Conservation (phyloP, 345 rosid genomes). For the Bretschneidera sinensis region DNA sequence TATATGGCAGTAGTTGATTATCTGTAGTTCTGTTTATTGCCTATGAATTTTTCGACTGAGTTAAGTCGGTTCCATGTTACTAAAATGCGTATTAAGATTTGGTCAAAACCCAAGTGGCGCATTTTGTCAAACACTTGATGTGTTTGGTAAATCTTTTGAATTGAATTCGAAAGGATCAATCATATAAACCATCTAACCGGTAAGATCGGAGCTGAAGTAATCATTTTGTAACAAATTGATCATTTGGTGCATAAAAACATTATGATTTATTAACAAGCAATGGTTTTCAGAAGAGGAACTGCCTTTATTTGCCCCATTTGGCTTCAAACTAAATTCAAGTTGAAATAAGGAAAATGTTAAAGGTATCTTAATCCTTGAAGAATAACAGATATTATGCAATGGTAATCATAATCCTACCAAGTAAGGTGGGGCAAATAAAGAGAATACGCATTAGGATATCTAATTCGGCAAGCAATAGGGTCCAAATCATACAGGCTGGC, state of each 20-base stretch:
- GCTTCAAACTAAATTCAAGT: no score
- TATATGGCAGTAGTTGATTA: no score
- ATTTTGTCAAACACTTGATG: neutral
- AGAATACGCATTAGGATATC: neutral
- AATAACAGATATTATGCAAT: no score
- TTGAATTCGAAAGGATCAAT: neutral
- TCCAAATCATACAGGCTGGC: neutral
- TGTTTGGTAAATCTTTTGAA: neutral
- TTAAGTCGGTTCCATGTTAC: neutral
- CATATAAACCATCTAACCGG: no score
- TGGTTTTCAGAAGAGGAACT: neutral
- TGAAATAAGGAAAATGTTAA: no score
- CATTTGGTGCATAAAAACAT: no score
- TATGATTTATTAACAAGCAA: neutral
- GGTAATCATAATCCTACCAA: no score
- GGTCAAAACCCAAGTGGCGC: neutral
- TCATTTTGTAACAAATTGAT: neutral
- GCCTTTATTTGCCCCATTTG: neutral
- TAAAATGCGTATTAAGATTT: neutral
- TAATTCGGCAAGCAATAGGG: neutral
- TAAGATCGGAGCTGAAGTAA: no score
- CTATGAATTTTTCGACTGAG: neutral
- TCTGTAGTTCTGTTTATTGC: no score
- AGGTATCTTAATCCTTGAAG: no score
- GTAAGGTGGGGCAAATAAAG: no score